phyloP scores from a whole-genome alignment of 1,284 basidiomycete species.

The Somion occarium region DNA sequence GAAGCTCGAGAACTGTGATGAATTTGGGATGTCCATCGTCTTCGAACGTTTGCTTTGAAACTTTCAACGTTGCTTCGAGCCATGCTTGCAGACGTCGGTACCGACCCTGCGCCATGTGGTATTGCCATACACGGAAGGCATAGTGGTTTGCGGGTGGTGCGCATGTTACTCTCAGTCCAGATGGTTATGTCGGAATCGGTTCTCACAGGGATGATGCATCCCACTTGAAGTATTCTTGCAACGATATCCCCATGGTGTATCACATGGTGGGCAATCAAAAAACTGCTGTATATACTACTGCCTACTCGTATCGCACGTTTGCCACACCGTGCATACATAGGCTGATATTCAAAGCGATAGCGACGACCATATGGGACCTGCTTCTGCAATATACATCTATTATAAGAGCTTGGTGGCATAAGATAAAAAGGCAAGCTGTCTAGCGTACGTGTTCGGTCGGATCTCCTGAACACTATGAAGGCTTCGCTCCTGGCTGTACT shows the following conservation, averaged over 20 bases:
- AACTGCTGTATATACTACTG: background rate
- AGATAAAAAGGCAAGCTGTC: background rate
- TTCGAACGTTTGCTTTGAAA: background rate
- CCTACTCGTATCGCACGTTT: background rate
- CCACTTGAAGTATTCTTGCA: background rate
- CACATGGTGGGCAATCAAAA: background rate
- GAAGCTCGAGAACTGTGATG: constrained; percentile 30
- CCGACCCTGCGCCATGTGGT: background rate
- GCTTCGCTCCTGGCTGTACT: background rate
- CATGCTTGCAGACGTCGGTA: background rate
- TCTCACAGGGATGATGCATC: background rate
- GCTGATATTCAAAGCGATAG: background rate
- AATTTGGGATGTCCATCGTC: background rate
- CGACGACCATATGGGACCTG: background rate
- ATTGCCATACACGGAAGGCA: background rate
- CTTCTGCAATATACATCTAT: background rate
- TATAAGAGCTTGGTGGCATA: background rate
- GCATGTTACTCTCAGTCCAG: background rate
- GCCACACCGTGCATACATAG: background rate
- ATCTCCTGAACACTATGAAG: background rate
- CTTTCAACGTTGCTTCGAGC: background rate
- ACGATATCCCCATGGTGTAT: background rate
- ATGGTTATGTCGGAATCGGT: background rate
- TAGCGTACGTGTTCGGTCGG: too few species aligned
- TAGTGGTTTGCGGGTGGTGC: too few species aligned